Conservation (phyloP, 1,284 basidiomycete species). For the Cryptococcus depauperatus region DNA sequence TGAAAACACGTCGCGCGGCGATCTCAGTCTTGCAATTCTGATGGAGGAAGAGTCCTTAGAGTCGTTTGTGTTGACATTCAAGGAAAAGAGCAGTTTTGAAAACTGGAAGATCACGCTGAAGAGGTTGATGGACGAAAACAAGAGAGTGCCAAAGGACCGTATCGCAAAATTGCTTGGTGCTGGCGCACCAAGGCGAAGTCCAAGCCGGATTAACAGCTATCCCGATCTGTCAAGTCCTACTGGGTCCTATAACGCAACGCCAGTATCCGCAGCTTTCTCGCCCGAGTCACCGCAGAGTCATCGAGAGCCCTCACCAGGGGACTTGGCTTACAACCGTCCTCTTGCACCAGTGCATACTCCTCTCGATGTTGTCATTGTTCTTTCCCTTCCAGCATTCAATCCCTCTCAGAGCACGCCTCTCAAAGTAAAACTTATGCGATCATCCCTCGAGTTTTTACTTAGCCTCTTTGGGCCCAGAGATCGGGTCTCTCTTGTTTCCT, state of each 20-base stretch:
- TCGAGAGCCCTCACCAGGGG: conserved; percentile 10
- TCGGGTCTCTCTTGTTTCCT: conserved; percentile 76
- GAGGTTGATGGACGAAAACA: conserved; percentile 52
- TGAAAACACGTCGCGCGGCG: conserved; percentile 64
- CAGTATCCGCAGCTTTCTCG: conserved; percentile 8
- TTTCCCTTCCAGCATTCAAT: conserved; percentile 78
- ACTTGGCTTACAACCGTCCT: conserved; percentile 28
- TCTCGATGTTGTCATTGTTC: conserved; percentile 82
- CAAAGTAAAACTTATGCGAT: conserved; percentile 75
- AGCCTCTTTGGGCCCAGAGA: conserved; percentile 66
- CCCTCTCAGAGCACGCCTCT: conserved; percentile 51
- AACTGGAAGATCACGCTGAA: conserved; percentile 77
- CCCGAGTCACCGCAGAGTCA: conserved; percentile 1
- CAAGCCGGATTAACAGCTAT: conserved; percentile 1
- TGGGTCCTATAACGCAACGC: conserved; percentile 1
- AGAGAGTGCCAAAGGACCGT: conserved; percentile 16
- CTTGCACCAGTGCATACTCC: conserved; percentile 71
- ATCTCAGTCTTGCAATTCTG: conserved; percentile 82
- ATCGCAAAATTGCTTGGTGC: conserved; percentile 22
- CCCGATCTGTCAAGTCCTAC: conserved; percentile 8
- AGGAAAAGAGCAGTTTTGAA: conserved; percentile 76
- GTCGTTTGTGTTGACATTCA: conserved; percentile 89
- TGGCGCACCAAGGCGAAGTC: conserved; percentile 9
- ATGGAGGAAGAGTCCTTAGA: conserved; percentile 82
- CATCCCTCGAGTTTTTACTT: conserved; percentile 73